Percentiles rank a stretch among this genome's conserved stretches.
phyloP scores from a whole-genome alignment of 495 filamentous ascomycete genomes.

The Mytilinidion resinicola region DNA sequence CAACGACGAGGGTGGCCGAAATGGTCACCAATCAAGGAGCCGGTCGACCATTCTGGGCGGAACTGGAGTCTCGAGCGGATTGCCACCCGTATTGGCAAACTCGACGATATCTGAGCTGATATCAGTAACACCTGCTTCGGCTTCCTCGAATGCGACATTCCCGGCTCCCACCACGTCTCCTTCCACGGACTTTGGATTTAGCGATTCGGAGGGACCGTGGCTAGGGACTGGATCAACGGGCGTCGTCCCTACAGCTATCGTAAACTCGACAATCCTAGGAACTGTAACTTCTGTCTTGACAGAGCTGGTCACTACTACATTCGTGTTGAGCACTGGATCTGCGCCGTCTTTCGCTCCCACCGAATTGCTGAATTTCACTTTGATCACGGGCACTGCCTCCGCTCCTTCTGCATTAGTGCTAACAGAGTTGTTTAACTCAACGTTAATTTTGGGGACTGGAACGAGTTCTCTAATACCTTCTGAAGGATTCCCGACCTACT shows the following conservation, averaged over 20 bases:
- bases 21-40: not conserved
- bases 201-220: too few species aligned
- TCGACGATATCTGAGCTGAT: not conserved
- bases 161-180: not conserved
- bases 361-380: not conserved
- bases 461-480: not conserved
- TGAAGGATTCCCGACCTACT: not conserved
- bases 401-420: not conserved
- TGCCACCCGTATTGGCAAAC: too few species aligned
- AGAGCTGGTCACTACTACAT: not conserved
- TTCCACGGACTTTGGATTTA: too few species aligned
- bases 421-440: not conserved
- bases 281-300: not conserved
- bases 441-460: not conserved
- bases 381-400: not conserved
- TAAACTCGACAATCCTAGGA: not conserved
- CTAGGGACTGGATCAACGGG: too few species aligned
- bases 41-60: too few species aligned
- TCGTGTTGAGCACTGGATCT: not conserved
- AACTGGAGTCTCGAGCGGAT: too few species aligned
- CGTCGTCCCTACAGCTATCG: not conserved
- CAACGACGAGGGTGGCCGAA: conserved; percentile 2
- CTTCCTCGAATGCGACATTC: not conserved
- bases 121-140: not conserved
- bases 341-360: not conserved